Evolutionary conservation across 2,329 filamentous ascomycete genomes (phyloP).

Genomic region (Colletotrichum zoysiae): DNA sequence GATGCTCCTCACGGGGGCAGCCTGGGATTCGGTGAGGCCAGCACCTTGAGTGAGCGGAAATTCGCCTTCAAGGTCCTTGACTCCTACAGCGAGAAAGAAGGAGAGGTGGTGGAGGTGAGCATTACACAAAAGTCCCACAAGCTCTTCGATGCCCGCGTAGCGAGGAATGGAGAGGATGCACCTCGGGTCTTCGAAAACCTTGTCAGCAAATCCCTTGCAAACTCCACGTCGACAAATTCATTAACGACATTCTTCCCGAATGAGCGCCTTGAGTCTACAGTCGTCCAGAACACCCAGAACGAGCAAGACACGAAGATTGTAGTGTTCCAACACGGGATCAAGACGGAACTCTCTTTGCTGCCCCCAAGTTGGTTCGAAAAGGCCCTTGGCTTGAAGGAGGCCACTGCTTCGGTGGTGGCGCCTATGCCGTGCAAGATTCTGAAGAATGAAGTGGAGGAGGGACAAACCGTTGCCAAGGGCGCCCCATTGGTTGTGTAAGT

Average conservation of each 20-base stretch:
- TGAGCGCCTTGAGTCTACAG: conserved; percentile 82
- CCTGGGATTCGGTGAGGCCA: conserved; percentile 67
- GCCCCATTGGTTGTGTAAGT: conserved; percentile 85
- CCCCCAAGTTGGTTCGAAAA: conserved; percentile 87
- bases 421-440: conserved; percentile 99
- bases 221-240: conserved; percentile 47
- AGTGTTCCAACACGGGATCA: conserved; percentile 79
- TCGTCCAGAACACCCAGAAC: conserved; percentile 69
- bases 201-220: conserved; percentile 53
- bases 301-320: conserved; percentile 74
- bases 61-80: conserved; percentile 70
- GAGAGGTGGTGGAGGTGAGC: conserved; percentile 69
- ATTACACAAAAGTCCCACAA: conserved; percentile 62
- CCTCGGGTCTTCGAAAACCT: conserved; percentile 60
- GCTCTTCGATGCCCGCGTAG: conserved; percentile 61
- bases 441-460: conserved; percentile 87
- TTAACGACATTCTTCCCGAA: conserved; percentile 85
- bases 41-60: conserved; percentile 57
- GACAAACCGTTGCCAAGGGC: conserved; percentile 85
- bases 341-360: conserved; percentile 69
- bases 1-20: conserved; percentile 59
- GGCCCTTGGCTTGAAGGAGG: conserved; percentile 85
- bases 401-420: conserved; percentile 84
- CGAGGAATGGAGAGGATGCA: conserved; percentile 55
- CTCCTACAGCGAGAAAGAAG: conserved; percentile 71